Evolutionary conservation across 108 stramenopile species (phyloP).

Genomic region (Cyclotella baltica): DNA sequence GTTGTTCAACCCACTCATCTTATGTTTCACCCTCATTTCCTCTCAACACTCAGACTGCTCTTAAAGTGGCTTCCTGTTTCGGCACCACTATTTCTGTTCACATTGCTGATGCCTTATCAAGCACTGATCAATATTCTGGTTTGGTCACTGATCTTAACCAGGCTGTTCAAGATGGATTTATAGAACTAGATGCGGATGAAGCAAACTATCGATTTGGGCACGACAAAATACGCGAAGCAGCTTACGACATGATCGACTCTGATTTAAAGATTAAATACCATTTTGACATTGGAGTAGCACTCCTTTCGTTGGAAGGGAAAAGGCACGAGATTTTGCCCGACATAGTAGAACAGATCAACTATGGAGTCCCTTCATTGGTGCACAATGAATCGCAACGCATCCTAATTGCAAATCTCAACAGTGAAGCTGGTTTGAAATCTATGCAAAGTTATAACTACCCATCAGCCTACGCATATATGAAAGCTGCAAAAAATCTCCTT

Average conservation of each 20-base stretch:
- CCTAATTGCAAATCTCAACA: conserved; percentile 1
- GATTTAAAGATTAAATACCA: conserved; percentile 11
- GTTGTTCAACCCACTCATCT: not conserved
- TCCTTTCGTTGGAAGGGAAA: too few species aligned
- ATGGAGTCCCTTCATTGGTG: conserved; percentile 4
- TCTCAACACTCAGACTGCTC: conserved; percentile 17
- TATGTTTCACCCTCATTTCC: conserved; percentile 23
- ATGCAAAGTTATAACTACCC: not conserved
- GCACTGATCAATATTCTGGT: not conserved
- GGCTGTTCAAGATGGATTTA: not conserved
- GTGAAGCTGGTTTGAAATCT: conserved; percentile 6
- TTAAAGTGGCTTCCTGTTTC: conserved; percentile 42
- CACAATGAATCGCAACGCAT: not conserved
- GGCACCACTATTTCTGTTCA: conserved; percentile 29
- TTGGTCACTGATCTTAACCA: not conserved
- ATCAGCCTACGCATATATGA: not conserved
- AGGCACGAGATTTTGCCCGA: conserved; percentile 1
- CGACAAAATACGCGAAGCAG: conserved; percentile 62
- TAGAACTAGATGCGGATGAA: not conserved
- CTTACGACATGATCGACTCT: conserved; percentile 51
- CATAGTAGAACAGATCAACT: conserved; percentile 11
- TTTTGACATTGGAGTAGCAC: conserved; percentile 1
- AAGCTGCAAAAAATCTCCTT: conserved; percentile 5
- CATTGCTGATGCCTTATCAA: not conserved
- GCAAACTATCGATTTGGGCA: conserved; percentile 43